Evolutionary conservation across 139 green algal genomes (phyloP).

Genomic region (Pycnococcus provasolii): DNA sequence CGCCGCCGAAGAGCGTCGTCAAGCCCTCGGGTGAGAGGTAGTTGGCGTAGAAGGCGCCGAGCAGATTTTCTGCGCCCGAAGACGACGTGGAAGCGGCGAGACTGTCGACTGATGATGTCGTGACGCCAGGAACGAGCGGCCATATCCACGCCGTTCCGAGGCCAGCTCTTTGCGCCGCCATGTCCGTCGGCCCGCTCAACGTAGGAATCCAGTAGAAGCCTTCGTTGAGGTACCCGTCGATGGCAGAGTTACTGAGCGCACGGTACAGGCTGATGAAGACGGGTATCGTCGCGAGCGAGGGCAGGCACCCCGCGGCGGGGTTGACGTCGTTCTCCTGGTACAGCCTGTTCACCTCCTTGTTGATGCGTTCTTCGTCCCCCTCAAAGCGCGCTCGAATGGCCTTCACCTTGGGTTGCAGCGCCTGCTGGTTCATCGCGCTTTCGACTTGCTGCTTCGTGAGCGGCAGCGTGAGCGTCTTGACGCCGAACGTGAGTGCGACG

Average conservation of each 20-base stretch:
- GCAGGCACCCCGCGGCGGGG: slow-evolving; percentile 82
- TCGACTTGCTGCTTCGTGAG: slow-evolving; percentile 89
- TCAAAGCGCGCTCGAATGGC: slow-evolving; percentile 82
- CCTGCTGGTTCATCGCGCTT: slow-evolving; percentile 81
- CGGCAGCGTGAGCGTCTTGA: slow-evolving; percentile 87
- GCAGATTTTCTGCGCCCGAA: no score
- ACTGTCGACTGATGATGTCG: no score
- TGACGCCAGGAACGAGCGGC: neutral
- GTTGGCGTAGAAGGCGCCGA: neutral
- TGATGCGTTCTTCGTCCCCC: slow-evolving; percentile 52
- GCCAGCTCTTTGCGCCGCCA: slow-evolving; percentile 28
- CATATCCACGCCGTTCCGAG: slow-evolving; percentile 1
- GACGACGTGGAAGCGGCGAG: no score
- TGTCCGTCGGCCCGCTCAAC: slow-evolving; percentile 62
- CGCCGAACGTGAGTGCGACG: slow-evolving; percentile 77
- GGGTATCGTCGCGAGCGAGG: slow-evolving; percentile 80
- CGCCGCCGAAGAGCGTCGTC: slow-evolving; percentile 49
- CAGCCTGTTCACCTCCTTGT: slow-evolving; percentile 78
- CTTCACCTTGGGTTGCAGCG: slow-evolving; percentile 81
- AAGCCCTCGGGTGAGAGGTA: neutral
- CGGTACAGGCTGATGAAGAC: slow-evolving; percentile 92
- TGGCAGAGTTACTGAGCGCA: slow-evolving; percentile 74
- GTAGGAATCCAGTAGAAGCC: slow-evolving; percentile 92
- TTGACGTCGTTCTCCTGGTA: slow-evolving; percentile 89
- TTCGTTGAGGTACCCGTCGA: slow-evolving; percentile 72